Base-by-base conservation (phyloP, 495 filamentous ascomycete species). In the Mytilinidion resinicola region DNA sequence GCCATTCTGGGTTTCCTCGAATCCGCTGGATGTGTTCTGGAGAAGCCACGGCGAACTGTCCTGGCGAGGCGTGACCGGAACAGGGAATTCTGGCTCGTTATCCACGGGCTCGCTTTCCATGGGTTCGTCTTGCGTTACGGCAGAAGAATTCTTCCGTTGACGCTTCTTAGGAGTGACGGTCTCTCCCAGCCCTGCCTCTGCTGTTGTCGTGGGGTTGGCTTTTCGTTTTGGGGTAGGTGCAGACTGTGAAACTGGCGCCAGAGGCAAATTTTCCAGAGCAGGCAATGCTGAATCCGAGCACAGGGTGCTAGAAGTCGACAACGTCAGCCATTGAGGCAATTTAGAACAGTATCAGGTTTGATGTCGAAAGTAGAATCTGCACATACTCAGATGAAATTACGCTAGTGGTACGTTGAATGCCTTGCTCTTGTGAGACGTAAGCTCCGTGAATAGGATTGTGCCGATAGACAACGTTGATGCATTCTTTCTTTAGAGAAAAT, bases 401-500 rank as follows among this genome's bases (percentile, higher is more conserved):
- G 5, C 10, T 48, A 21, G 44, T 11, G 10, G 44, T 3, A 48
- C n/a, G 21, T 21, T 48, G 44, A 48, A 20, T n/a, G 21, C 10
- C 10, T 48, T 48, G 44, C 15, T 30, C 25, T 30, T 20, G 44
- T 10, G 44, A 1, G 10, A n/a, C 11, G 1, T 36, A 33, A 51
- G 55, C 48, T 53, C 61, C 36, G 34, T 61, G 57, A 38, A 65
- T 65, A 9, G 54, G 62, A 42, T 56, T 65, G 39, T 61, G 62
- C 20, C 53, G 57, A 38, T 65, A 65, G 4, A 65, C 42, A 4
- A 65, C 51, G 42, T 65, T 60, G 39, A 65, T 55, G 10, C 52
- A 53, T 4, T 61, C 62, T 21, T 54, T 36, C 43, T 65, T 60
- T 7, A 38, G 57, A 5, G 62, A 65, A 34, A 61, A 65, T 36